Base-by-base conservation (phyloP, 1,284 basidiomycete species). In the Athelia psychrophila region DNA sequence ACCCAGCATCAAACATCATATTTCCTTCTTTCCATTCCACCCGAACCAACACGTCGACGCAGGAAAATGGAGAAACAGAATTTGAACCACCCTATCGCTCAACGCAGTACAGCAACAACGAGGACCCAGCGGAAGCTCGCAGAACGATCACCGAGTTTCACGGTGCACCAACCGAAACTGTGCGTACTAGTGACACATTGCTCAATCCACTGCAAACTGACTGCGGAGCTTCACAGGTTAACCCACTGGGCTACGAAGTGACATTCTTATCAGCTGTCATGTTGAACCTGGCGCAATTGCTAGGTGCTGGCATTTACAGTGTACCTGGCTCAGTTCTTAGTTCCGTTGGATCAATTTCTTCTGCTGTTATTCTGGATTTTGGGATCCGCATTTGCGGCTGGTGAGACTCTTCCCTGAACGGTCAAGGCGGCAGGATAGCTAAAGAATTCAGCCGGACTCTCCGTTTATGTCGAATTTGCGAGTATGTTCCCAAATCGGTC, bases 341-440 rank as follows among this genome's bases (percentile, higher is more conserved):
- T 32, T 70, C 67, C 12, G 68, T 74, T 19, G 74, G 74, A 23
- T 76, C 73, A 20, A 67, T 74, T 13, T 1, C 52, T 78, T 10
- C 67, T 70, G 27, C 56, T 78, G 3, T 63, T 72, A n/a, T 71
- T 72, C 56, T 78, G 76, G 75, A 60, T 73, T 12, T 66, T 78
- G 40, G 69, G 73, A 10, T 72, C 71, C 27, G 51, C 66, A 15
- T 66, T 75, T 47, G 63, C 69, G 33, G 64, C 60, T 47, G 70
- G 72, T 73, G 40, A 25, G 61, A 56, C n/a, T 30, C 13, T 13
- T 13, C 13, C 6, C 13, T 5, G 27, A 30, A 30, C 13, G 13
- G 6, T 13, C 13, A 6, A 30, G 6, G 5, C 27, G 27, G 13
- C 32, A 9, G 8, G 16, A 23, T 42, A 20, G 30, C 22, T 49